These are phyloP conservation scores for Ceratocystis colombiana DNA, from an alignment of 2,329 filamentous ascomycete species.

Conservation along the genomic window DNA sequence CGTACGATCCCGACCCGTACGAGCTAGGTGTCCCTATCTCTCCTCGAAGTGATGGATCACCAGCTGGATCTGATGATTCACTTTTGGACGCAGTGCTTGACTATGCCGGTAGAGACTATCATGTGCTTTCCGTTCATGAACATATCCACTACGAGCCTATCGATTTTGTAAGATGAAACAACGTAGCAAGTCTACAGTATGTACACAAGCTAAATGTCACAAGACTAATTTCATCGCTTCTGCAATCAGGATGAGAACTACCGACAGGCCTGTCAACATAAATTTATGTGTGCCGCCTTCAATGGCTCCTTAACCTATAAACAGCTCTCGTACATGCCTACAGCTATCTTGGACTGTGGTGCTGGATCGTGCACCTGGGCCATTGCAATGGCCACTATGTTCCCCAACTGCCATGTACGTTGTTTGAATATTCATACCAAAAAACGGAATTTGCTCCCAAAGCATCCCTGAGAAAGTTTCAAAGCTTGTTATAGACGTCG, in stretches of 20 bases:
- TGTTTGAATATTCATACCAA: background rate
- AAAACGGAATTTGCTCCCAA: too few relatives aligned
- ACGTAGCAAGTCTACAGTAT: too few relatives aligned
- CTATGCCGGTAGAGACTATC: constrained; percentile 13
- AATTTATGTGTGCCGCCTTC: constrained; percentile 16
- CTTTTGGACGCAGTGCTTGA: background rate
- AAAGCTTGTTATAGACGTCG: too few relatives aligned
- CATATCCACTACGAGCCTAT: constrained; percentile 21
- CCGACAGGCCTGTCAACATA: constrained; percentile 11
- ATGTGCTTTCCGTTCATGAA: constrained; percentile 7
- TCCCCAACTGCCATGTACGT: constrained; percentile 17
- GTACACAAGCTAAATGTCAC: background rate
- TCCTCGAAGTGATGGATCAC: background rate
- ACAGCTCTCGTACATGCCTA: constrained; percentile 6
- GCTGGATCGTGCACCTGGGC: constrained; percentile 22
- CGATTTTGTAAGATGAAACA: constrained; percentile 20
- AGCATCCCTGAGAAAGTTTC: too few relatives aligned
- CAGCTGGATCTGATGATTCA: background rate
- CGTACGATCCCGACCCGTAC: background rate
- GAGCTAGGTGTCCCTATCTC: background rate
- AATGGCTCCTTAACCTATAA: constrained; percentile 11
- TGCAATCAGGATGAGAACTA: background rate
- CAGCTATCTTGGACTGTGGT: constrained; percentile 21
- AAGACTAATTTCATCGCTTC: background rate
- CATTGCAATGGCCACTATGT: background rate